Evolutionary conservation across 768 basidiomycete genomes (phyloP).

Genomic region (Russula foetens): DNA sequence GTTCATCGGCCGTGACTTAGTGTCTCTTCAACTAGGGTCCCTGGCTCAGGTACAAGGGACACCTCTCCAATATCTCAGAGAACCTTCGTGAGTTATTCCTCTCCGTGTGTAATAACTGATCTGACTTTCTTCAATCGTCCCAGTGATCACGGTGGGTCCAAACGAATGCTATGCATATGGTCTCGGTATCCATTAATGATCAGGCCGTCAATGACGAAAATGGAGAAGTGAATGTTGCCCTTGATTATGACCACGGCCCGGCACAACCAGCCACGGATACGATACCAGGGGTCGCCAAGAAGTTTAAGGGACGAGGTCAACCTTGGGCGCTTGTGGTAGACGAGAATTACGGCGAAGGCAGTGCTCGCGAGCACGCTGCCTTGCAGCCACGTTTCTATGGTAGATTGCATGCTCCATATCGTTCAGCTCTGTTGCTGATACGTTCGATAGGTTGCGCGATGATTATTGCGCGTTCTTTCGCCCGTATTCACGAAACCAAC

Average conservation of each 20-base stretch:
- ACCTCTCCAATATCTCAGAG: constrained; percentile 92
- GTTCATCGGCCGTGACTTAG: not conserved
- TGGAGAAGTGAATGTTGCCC: constrained; percentile 86
- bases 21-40: constrained; percentile 52
- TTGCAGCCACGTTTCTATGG: constrained; percentile 94
- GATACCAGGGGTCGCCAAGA: constrained; percentile 87
- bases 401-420: constrained; percentile 23
- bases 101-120: not conserved
- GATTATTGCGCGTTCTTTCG: constrained; percentile 90
- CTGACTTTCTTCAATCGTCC: not conserved
- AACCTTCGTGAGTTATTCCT: constrained; percentile 63
- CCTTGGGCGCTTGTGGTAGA: constrained; percentile 94
- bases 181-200: constrained; percentile 5
- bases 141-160: constrained; percentile 72
- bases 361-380: constrained; percentile 95
- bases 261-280: constrained; percentile 52
- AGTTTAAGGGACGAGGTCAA: constrained; percentile 71
- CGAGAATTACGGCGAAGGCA: constrained; percentile 97
- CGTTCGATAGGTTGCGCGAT: constrained; percentile 60
- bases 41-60: constrained; percentile 98
- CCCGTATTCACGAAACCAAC: constrained; percentile 97
- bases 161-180: not conserved
- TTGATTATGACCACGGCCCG: constrained; percentile 55
- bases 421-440: not conserved
- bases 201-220: constrained; percentile 92